These are phyloP conservation scores for Dipteronia sinensis DNA, from an alignment of 345 rosid species.

Conservation along the genomic window DNA sequence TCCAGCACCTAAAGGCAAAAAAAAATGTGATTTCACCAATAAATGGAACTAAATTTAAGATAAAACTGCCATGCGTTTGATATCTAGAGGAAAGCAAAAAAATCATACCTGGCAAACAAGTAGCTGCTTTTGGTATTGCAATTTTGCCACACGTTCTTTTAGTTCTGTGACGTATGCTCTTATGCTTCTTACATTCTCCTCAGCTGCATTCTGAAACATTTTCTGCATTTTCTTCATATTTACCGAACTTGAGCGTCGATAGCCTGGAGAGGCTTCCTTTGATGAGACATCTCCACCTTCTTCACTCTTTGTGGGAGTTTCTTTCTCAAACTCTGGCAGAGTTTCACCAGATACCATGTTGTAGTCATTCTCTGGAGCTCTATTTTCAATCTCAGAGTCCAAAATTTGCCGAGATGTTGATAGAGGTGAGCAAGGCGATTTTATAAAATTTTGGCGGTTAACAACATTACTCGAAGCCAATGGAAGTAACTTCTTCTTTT, in stretches of 20 bases:
- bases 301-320: conserved; percentile 74
- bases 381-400: conserved; percentile 79
- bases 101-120: conserved; percentile 90
- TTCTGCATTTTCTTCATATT: conserved; percentile 99
- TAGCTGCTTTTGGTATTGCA: conserved; percentile 99
- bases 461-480: conserved; percentile 69
- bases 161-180: conserved; percentile 88
- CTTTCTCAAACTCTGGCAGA: conserved; percentile 57
- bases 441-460: conserved; percentile 71
- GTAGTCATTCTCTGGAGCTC: conserved; percentile 68
- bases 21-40: not conserved
- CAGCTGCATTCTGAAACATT: conserved; percentile 99
- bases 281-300: conserved; percentile 83
- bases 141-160: conserved; percentile 94
- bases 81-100: not conserved
- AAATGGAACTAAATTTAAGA: not conserved
- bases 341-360: conserved; percentile 40
- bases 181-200: conserved; percentile 97
- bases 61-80: not conserved
- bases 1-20: conserved; percentile 73
- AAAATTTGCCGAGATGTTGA: conserved; percentile 74
- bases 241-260: conserved; percentile 78
- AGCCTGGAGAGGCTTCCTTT: conserved; percentile 77
- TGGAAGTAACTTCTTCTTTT: conserved; percentile 86
- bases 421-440: conserved; percentile 90